Evolutionary conservation across 768 basidiomycete genomes (phyloP).

Genomic region (Clavulina sp.): DNA sequence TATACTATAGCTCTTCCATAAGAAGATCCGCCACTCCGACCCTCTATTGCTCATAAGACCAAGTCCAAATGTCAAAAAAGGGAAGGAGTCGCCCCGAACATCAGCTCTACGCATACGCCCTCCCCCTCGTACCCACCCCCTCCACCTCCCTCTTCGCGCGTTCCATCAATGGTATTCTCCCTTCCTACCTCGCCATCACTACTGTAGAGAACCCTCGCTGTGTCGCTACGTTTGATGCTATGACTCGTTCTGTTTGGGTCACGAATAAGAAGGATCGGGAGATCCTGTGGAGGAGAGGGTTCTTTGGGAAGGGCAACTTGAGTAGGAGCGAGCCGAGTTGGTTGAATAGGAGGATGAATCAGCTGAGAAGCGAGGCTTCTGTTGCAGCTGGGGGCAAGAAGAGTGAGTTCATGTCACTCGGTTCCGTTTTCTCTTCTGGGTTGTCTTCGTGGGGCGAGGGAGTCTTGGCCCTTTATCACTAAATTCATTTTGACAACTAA

Average conservation of each 20-base stretch:
- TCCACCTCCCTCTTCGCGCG: not conserved
- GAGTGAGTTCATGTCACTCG: not conserved
- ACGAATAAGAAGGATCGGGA: slow-evolving; percentile 40
- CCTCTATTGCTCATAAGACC: too few relatives aligned
- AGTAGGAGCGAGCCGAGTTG: slow-evolving; percentile 92
- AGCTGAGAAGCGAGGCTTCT: slow-evolving; percentile 33
- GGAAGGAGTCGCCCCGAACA: slow-evolving; percentile 21
- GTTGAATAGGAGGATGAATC: slow-evolving; percentile 62
- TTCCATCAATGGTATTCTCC: not conserved
- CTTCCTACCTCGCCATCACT: not conserved
- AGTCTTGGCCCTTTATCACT: not conserved
- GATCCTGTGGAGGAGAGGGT: slow-evolving; percentile 74
- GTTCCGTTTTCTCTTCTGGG: not conserved
- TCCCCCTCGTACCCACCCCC: slow-evolving; percentile 34
- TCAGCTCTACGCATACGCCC: slow-evolving; percentile 46
- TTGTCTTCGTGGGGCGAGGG: not conserved
- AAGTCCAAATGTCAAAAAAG: too few relatives aligned
- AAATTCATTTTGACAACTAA: not conserved
- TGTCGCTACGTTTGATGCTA: slow-evolving; percentile 56
- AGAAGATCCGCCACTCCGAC: too few relatives aligned
- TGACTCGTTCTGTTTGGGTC: slow-evolving; percentile 83
- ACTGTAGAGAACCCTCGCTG: slow-evolving; percentile 41
- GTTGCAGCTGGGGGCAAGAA: too few relatives aligned
- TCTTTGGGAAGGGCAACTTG: slow-evolving; percentile 94
- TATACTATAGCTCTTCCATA: too few relatives aligned